A percentile compares a stretch with the other conserved stretches of the same genome.
phyloP scores from a whole-genome alignment of 1,284 basidiomycete genomes.

The Lignosus rhinocerotis region DNA sequence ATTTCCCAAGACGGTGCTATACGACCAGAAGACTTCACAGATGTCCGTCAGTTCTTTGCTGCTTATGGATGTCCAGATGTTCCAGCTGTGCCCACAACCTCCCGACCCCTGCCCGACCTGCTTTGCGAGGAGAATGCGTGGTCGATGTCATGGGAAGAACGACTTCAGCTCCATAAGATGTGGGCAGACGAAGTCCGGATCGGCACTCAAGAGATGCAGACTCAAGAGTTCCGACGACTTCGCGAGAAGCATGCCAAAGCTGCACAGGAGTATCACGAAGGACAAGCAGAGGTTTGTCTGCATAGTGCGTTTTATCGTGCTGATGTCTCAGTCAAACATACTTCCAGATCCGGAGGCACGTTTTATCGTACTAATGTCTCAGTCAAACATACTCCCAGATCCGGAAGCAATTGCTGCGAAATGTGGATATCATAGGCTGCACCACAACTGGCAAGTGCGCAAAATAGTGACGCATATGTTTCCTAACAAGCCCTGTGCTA shows the following conservation, averaged over 20 bases:
- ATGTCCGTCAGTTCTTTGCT: conserved; percentile 27
- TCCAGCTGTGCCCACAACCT: conserved; percentile 17
- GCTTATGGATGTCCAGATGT: conserved; percentile 23
- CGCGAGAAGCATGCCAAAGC: conserved; percentile 34
- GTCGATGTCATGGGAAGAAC: conserved; percentile 30
- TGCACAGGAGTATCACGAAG: conserved; percentile 34
- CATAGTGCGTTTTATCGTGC: no score
- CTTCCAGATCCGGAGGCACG: conserved; percentile 36
- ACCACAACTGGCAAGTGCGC: conserved; percentile 58
- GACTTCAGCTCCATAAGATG: conserved; percentile 22
- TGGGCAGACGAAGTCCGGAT: conserved; percentile 28
- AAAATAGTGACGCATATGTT: neutral
- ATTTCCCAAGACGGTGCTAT: neutral
- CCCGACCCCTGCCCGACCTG: conserved; percentile 20
- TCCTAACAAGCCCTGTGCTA: neutral
- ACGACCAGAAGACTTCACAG: conserved; percentile 29
- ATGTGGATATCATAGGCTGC: conserved; percentile 67
- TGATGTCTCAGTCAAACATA: neutral
- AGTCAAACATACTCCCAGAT: conserved; percentile 3
- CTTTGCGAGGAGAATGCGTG: conserved; percentile 24
- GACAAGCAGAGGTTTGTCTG: conserved; percentile 37
- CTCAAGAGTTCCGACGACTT: conserved; percentile 39
- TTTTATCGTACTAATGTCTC: neutral
- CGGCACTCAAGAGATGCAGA: conserved; percentile 34
- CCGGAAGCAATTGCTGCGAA: conserved; percentile 47